Evolutionary conservation across 768 basidiomycete genomes (phyloP), one percentile per base, ranked within the genome.

Genomic region (Boletus speciosus): DNA sequence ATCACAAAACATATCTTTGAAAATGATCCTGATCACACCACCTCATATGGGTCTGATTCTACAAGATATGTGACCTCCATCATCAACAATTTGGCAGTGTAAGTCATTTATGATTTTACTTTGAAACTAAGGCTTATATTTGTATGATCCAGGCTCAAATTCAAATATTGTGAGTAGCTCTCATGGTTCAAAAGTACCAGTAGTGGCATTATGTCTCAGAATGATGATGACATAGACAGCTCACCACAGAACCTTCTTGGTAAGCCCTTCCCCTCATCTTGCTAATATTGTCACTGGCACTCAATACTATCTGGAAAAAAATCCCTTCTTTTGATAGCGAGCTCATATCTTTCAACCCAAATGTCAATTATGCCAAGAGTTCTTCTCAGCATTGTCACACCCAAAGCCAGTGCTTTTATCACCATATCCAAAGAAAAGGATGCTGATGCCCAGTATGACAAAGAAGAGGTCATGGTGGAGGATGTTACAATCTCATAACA

Each of bases 1-100:
- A 47, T 56, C 5, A 5, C 38, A 14, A 46, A 47, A 32, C 38
- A 47, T 7, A 51, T 55, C 25, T 55, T 55, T 31, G 11, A 41
- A 51, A 12, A 31, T 6, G 21, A 55, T 47, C 43, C 42, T 15
- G 49, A 36, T 19, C 45, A 55, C 27, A 11, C 42, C 10, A 10
- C 9, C 3, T 37, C 4, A 9, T n/a, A 37, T 5, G 5, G 9
- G n/a, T n/a, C 37, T 37, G 37, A 37, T 5, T 9, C 37, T 9
- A 0, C 9, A 10, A n/a, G 37, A 37, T 37, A 37, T 37, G n/a
- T 1, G 0, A 32, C 31, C 31, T 32, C 31, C 8, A 8, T 32
- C 8, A 32, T 10, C 10, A 32, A 32, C 8, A 1, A 11, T 32
- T 32, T 32, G 31, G 31, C 8, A 11, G 8, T 4, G 10, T 32